A percentile compares a stretch with the other conserved stretches of the same genome.
Evolutionary conservation across 2,329 filamentous ascomycete genomes (phyloP).

Genomic region (Alternaria triticimaculans): DNA sequence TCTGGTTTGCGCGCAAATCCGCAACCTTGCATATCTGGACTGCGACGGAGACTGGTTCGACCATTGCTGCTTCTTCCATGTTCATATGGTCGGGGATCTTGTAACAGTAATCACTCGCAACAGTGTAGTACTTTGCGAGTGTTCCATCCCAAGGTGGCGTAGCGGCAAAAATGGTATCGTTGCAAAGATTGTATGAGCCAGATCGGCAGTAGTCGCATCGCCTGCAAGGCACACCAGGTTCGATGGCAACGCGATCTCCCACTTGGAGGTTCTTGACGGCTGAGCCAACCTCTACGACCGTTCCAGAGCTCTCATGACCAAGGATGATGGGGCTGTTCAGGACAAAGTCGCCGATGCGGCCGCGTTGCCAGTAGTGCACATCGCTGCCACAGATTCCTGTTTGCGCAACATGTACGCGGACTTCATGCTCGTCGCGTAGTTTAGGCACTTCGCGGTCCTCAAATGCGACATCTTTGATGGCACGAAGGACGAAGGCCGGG

Average conservation of each 20-base stretch:
- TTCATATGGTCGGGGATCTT: slow-evolving; percentile 32
- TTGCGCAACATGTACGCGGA: slow-evolving; percentile 78
- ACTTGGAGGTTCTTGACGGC: slow-evolving; percentile 30
- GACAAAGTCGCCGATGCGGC: slow-evolving; percentile 32
- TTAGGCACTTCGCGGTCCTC: slow-evolving; percentile 53
- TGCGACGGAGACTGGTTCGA: slow-evolving; percentile 36
- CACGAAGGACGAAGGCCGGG: slow-evolving; percentile 57
- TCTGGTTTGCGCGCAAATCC: slow-evolving; percentile 17
- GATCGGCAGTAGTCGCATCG: slow-evolving; percentile 25
- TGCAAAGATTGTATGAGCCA: slow-evolving; percentile 33
- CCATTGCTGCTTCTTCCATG: slow-evolving; percentile 33
- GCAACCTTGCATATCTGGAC: slow-evolving; percentile 31
- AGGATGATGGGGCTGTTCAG: slow-evolving; percentile 32
- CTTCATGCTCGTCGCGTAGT: slow-evolving; percentile 56
- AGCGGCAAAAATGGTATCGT: slow-evolving; percentile 30
- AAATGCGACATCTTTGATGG: slow-evolving; percentile 54
- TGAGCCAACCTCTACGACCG: slow-evolving; percentile 26
- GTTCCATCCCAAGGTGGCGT: slow-evolving; percentile 37
- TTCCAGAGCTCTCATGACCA: slow-evolving; percentile 39
- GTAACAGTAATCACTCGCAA: slow-evolving; percentile 35
- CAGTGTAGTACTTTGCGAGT: slow-evolving; percentile 30
- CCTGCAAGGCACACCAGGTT: slow-evolving; percentile 32
- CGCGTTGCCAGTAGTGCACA: slow-evolving; percentile 33
- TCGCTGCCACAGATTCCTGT: slow-evolving; percentile 82
- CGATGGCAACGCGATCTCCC: slow-evolving; percentile 38